Evolutionary conservation across 345 rosid species (phyloP), one percentile per base, ranked within the genome.

Genomic region (Aquilaria sinensis): DNA sequence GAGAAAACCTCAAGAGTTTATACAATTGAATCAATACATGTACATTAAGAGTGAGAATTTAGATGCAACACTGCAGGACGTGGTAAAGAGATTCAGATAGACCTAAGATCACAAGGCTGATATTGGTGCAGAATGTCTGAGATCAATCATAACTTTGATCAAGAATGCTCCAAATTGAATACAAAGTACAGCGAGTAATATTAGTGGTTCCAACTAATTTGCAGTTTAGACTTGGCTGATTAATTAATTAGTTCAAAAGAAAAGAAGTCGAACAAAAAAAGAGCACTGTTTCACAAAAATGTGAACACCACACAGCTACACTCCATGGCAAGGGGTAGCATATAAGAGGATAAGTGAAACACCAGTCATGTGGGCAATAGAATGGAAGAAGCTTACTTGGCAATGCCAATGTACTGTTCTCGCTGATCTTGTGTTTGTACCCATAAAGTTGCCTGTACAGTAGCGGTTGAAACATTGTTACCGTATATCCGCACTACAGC

Each of bases 401-500:
- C 81, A 75, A 93, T 80, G 77, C 77, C 87, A 14, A 90, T 74
- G 65, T 90, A 93, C 66, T 83, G 92, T 61, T 93, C 97, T 7
- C 89, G 85, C 58, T 70, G 76, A 68, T 85, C 86, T 61, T 69
- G 85, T 68, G 80, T 72, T 67, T 82, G 85, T 53, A 90, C 89
- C 83, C 90, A 93, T 59, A 93, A 75, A 52, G 97, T 85, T 12
- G 87, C 86, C 56, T 74, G 88, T 58, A 88, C 80, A 31, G 85
- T 79, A 58, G 91, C 80, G 63, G 49, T 75, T 9, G 83, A 72
- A 47, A 81, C 78, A 55, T 74, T 75, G 70, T 77, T 82, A 65
- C 96, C 87, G n/a, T 65, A 90, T 67, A 93, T 74, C 62, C 95
- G 75, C 58, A 86, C 96, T 15, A 90, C 78, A 10, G 97, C 87